Conservation (phyloP, 805 yeast species). For the Saturnispora serradocipensis region DNA sequence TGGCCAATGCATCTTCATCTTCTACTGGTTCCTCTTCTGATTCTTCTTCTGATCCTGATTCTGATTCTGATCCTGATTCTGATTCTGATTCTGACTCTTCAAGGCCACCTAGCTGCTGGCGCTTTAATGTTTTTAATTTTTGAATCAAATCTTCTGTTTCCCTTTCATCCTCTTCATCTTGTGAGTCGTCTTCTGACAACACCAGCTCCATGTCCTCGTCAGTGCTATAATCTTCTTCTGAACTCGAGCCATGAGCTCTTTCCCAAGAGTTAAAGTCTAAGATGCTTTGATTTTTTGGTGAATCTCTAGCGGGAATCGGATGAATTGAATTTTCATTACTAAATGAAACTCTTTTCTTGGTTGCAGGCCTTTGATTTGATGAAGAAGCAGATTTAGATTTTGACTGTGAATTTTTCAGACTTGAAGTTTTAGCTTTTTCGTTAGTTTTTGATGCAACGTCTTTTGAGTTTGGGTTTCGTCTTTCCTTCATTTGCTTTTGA, state of each 20-base stretch:
- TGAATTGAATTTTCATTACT: slow-evolving; percentile 14
- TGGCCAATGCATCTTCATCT: slow-evolving; percentile 15
- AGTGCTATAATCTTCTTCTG: slow-evolving; percentile 9
- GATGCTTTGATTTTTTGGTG: slow-evolving; percentile 3
- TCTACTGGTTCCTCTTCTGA: slow-evolving; percentile 18
- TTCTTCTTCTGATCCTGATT: slow-evolving; percentile 10
- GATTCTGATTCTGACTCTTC: slow-evolving; percentile 4
- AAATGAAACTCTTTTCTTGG: slow-evolving; percentile 15
- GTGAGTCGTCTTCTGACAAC: slow-evolving; percentile 9
- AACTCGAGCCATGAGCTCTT: slow-evolving; percentile 7
- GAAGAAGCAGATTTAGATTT: background rate
- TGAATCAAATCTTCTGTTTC: slow-evolving; percentile 9
- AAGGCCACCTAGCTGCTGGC: slow-evolving; percentile 11
- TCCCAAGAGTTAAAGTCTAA: slow-evolving; percentile 11
- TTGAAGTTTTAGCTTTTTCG: slow-evolving; percentile 2
- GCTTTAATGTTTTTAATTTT: slow-evolving; percentile 11
- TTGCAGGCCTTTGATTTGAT: slow-evolving; percentile 3
- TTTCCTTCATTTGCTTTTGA: slow-evolving; percentile 1
- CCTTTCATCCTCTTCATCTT: slow-evolving; percentile 14
- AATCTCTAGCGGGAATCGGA: slow-evolving; percentile 11
- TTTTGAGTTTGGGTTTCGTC: background rate
- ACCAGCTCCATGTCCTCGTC: slow-evolving; percentile 7
- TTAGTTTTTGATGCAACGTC: background rate
- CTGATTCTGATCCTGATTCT: slow-evolving; percentile 22
- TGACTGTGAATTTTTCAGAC: background rate